phyloP scores from a whole-genome alignment of 345 rosid genomes.

The Dipteronia dyeriana region DNA sequence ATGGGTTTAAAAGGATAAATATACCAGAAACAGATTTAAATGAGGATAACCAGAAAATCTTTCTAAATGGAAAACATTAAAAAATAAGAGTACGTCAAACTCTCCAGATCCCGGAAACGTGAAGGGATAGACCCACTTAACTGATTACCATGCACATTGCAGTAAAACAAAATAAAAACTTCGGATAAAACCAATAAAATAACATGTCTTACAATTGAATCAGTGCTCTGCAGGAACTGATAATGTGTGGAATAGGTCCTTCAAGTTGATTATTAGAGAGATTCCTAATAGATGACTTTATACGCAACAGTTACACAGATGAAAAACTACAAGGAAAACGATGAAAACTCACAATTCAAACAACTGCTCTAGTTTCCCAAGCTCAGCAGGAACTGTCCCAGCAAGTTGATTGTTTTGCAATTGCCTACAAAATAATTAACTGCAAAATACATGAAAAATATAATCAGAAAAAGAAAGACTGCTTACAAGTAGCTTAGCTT shows the following conservation, averaged over 20 bases:
- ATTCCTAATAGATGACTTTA: conserved; percentile 46
- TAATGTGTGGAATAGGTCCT: conserved; percentile 81
- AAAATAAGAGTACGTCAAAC: conserved; percentile 89
- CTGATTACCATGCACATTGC: conserved; percentile 86
- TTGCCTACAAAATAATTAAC: conserved; percentile 48
- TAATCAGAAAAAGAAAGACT: not conserved
- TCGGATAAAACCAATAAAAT: too few species aligned
- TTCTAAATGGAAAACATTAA: not conserved
- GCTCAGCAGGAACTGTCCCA: conserved; percentile 88
- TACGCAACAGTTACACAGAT: not conserved
- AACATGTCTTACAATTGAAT: conserved; percentile 33
- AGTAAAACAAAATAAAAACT: conserved; percentile 13
- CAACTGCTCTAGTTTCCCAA: conserved; percentile 83
- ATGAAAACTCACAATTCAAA: conserved; percentile 75
- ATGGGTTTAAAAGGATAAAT: not conserved
- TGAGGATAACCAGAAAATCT: not conserved
- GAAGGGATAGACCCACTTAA: conserved; percentile 76
- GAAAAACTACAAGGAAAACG: not conserved
- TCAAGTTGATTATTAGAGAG: conserved; percentile 79
- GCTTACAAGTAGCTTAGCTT: conserved; percentile 90
- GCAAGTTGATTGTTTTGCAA: conserved; percentile 67
- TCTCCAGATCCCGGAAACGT: conserved; percentile 68
- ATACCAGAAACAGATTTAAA: not conserved
- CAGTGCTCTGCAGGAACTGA: conserved; percentile 83
- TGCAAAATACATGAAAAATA: not conserved